Conservation (phyloP, 139 green algal species). For the Chlamydomonas incerta region DNA sequence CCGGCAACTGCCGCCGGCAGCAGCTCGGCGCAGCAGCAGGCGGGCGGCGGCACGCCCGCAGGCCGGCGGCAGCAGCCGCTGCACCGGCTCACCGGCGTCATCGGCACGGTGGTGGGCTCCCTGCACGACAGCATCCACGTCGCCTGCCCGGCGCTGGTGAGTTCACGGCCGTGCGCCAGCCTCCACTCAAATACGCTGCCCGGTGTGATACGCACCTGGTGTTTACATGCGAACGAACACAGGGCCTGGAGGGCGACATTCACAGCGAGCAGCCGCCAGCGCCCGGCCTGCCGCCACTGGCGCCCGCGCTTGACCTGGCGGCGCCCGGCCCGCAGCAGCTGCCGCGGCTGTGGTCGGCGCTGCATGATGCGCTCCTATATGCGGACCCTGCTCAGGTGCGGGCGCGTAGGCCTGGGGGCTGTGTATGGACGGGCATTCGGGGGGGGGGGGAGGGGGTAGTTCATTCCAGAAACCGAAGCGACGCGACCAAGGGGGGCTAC, state of each 20-base stretch:
- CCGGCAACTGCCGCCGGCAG: background rate
- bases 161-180: background rate
- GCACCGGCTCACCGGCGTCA: background rate
- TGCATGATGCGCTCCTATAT: slow-evolving; percentile 66
- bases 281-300: slow-evolving; percentile 10
- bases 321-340: slow-evolving; percentile 55
- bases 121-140: slow-evolving; percentile 19
- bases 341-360: slow-evolving; percentile 54
- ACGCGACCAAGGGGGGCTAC: too few species aligned
- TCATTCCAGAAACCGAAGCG: too few species aligned
- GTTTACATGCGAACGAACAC: too few species aligned
- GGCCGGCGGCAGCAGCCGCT: background rate
- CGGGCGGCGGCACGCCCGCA: background rate
- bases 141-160: slow-evolving; percentile 43
- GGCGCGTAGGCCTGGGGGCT: too few species aligned
- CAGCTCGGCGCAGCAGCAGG: background rate
- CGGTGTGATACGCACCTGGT: too few species aligned
- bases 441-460: too few species aligned
- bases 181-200: too few species aligned
- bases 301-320: slow-evolving; percentile 41
- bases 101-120: slow-evolving; percentile 36
- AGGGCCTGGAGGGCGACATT: slow-evolving; percentile 60
- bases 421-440: too few species aligned
- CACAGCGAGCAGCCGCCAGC: slow-evolving; percentile 12
- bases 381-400: slow-evolving; percentile 37